These are phyloP conservation scores for Fusarium sp. DNA, from an alignment of 2,329 filamentous ascomycete species.

Conservation along the genomic window DNA sequence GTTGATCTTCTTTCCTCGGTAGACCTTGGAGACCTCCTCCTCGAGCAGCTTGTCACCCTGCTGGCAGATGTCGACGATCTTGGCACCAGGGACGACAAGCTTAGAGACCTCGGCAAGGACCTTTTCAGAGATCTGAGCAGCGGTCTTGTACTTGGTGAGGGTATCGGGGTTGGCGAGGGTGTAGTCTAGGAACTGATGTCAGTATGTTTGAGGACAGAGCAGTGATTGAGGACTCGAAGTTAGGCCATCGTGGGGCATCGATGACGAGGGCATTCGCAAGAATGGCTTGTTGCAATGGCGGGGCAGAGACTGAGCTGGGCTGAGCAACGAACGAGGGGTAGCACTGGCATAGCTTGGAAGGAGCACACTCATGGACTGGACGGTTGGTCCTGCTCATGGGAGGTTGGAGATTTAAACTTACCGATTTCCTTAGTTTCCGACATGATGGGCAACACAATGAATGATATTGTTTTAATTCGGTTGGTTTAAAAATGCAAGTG, in stretches of 20 bases:
- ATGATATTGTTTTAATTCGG: slow-evolving; percentile 24
- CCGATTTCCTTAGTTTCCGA: slow-evolving; percentile 58
- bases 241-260: slow-evolving; percentile 32
- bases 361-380: slow-evolving; percentile 5
- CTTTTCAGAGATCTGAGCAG: slow-evolving; percentile 93
- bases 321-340: slow-evolving; percentile 39
- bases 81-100: slow-evolving; percentile 82
- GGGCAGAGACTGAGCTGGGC: slow-evolving; percentile 27
- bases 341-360: slow-evolving; percentile 17
- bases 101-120: slow-evolving; percentile 85
- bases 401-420: slow-evolving; percentile 44
- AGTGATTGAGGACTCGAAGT: slow-evolving; percentile 1
- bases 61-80: slow-evolving; percentile 94
- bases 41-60: slow-evolving; percentile 94
- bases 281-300: slow-evolving; percentile 40
- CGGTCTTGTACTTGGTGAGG: slow-evolving; percentile 99
- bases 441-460: slow-evolving; percentile 49
- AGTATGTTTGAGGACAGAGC: slow-evolving; percentile 12
- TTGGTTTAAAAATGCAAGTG: slow-evolving; percentile 27
- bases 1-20: slow-evolving; percentile 95
- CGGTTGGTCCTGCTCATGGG: not conserved
- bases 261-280: slow-evolving; percentile 38
- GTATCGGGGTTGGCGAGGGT: slow-evolving; percentile 91
- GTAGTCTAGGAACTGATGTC: slow-evolving; percentile 71
- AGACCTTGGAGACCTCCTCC: slow-evolving; percentile 94